Evolutionary conservation across 441 rosid species (phyloP), one percentile per base, ranked within the genome.

Genomic region (Flueggea neowawraea): DNA sequence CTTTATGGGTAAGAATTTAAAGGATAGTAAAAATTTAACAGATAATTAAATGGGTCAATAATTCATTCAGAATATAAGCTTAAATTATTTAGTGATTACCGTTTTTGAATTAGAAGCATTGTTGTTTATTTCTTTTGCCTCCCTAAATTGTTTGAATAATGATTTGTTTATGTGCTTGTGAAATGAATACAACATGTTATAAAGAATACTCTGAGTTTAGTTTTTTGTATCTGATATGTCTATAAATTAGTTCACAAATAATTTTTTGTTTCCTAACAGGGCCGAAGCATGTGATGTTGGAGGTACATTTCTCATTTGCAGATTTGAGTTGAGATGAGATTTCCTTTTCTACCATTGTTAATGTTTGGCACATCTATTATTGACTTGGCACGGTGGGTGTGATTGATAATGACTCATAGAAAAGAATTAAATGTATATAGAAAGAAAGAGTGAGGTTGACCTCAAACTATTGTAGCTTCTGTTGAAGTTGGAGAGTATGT

Each of bases 21-120:
- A n/a, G n/a, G n/a, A n/a, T n/a, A n/a, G n/a, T n/a, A n/a, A n/a
- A n/a, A n/a, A n/a, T n/a, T n/a, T n/a, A n/a, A n/a, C n/a, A n/a
- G n/a, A n/a, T n/a, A 94, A 75, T 88, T 94, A 63, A 94, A 91
- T 78, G 97, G 99, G 62, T 94, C 89, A 0, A 64, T 94, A 48
- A 82, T 91, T 62, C 97, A 97, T 72, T 94, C 97, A 22, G 97
- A 94, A 82, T 97, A 97, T 94, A 72, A 86, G 99, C 66, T 60
- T 61, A 60, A 48, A 22, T 22, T 22, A 45, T 17, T 67, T 62
- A 13, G 11, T 60, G 50, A 10, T 63, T 48, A 31, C 31, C 43
- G 16, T 64, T 53, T 49, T 4, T 8, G 15, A 14, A 11, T 43
- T 11, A 43, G 2, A 43, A 22, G 28, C 2, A 22, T 2, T 22